Conservation (phyloP, 2,329 filamentous ascomycete genomes). For the Epichloe sp. region DNA sequence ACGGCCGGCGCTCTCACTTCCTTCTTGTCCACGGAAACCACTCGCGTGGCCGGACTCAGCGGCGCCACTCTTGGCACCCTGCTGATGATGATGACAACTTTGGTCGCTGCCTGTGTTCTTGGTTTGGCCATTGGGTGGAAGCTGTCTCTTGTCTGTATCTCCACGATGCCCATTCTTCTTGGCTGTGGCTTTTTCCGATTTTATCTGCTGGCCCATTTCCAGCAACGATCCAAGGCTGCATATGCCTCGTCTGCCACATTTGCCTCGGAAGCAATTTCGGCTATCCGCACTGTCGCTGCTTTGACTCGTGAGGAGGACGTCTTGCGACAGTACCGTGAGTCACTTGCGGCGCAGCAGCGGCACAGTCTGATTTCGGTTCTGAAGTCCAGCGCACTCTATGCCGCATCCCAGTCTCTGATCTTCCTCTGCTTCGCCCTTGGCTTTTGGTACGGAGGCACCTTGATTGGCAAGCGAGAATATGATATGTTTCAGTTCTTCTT, state of each 20-base stretch:
- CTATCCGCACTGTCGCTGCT: constrained; percentile 85
- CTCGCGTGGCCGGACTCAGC: constrained; percentile 75
- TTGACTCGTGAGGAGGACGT: constrained; percentile 81
- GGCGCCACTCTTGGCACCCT: constrained; percentile 81
- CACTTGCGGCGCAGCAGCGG: constrained; percentile 53
- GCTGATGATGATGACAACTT: constrained; percentile 65
- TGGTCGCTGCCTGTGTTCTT: constrained; percentile 59
- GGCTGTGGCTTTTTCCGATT: constrained; percentile 81
- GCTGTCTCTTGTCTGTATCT: constrained; percentile 67
- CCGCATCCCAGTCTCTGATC: constrained; percentile 68
- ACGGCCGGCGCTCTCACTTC: constrained; percentile 78
- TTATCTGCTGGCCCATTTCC: constrained; percentile 69
- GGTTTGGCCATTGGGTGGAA: constrained; percentile 77
- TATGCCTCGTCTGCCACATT: constrained; percentile 74
- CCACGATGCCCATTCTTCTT: constrained; percentile 64
- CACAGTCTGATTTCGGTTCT: constrained; percentile 60
- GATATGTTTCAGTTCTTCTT: constrained; percentile 80
- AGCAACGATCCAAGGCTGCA: constrained; percentile 62
- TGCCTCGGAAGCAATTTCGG: constrained; percentile 85
- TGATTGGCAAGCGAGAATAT: constrained; percentile 62
- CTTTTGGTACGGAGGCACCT: constrained; percentile 81
- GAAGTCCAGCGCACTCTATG: constrained; percentile 68
- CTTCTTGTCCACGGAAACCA: constrained; percentile 81
- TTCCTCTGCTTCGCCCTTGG: constrained; percentile 77
- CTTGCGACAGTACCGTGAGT: constrained; percentile 53